Percentiles rank a stretch among this genome's conserved stretches.
Evolutionary conservation across 495 filamentous ascomycete genomes (phyloP).

Genomic region (Aspergillus cavernicola): DNA sequence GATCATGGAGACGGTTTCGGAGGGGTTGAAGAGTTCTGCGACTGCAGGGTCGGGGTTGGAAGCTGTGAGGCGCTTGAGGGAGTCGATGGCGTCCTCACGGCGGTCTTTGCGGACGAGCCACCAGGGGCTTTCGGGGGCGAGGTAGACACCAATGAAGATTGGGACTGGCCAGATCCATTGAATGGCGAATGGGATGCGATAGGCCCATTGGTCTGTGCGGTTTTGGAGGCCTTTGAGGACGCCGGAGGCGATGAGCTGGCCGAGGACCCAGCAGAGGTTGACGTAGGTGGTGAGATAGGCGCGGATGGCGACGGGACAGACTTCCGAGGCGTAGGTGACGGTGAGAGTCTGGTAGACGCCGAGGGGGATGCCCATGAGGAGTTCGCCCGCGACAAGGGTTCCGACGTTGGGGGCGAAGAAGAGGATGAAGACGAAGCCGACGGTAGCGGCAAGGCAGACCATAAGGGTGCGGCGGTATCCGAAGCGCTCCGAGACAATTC

Average conservation of each 20-base stretch:
- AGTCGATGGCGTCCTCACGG: constrained; percentile 41
- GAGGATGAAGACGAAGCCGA: constrained; percentile 19
- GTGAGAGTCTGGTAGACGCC: constrained; percentile 48
- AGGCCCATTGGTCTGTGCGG: constrained; percentile 40
- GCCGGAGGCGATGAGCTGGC: constrained; percentile 48
- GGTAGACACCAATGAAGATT: constrained; percentile 34
- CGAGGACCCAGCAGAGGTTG: constrained; percentile 45
- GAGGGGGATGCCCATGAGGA: constrained; percentile 22
- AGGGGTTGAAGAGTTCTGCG: constrained; percentile 32
- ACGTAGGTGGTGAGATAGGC: constrained; percentile 44
- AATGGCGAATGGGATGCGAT: constrained; percentile 50
- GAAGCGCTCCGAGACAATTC: constrained; percentile 58
- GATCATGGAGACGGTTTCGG: constrained; percentile 51
- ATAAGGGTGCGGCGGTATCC: constrained; percentile 63
- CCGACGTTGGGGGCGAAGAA: constrained; percentile 30
- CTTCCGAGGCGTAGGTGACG: constrained; percentile 49
- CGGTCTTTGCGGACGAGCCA: constrained; percentile 39
- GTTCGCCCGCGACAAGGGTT: constrained; percentile 16
- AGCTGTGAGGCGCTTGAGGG: constrained; percentile 30
- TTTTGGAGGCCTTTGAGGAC: constrained; percentile 35
- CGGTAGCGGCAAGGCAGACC: constrained; percentile 50
- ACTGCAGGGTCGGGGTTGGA: constrained; percentile 14
- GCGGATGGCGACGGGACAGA: constrained; percentile 38
- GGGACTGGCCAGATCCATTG: constrained; percentile 55
- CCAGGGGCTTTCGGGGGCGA: constrained; percentile 47